Evolutionary conservation across 495 filamentous ascomycete genomes (phyloP), one percentile per base, ranked within the genome.

Genomic region (Podospora didyma): DNA sequence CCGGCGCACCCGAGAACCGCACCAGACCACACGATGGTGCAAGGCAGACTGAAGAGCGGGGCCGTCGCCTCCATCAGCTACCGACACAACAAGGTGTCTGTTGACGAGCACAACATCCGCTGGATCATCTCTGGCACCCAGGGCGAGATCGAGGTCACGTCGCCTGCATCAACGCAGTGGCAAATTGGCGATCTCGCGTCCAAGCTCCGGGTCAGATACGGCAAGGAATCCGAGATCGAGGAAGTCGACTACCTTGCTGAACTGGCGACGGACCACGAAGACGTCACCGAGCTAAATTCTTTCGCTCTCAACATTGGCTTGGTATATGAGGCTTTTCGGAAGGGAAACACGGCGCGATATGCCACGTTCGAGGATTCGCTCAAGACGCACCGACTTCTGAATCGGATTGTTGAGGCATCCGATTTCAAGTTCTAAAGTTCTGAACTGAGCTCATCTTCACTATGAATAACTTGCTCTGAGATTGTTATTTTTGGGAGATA

Each of bases 121-220:
- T 81, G 77, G 79, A 57, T 65, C 21, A 77, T 81, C 51, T 68
- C 69, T 21, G 79, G 76, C 45, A 68, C 69, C 2, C 69, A 78
- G 46, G 78, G 79, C 7, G 73, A 78, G 62, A 70, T 79, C 22
- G 68, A 66, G 45, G 49, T 80, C 42, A 66, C 65, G 17, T 51
- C 56, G 7, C 49, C 56, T 14, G 31, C 31, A 11, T 16, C 19
- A 12, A 14, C 46, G 19, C 45, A 56, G 28, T 56, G 53, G 53
- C 53, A 56, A 28, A 17, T 26, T 11, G 45, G 44, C 12, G 2
- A 41, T 16, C 45, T 46, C 19, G 14, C 19, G 17, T 5, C 23
- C 16, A 56, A 41, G 41, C 26, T 56, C 31, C 22, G 3, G 12
- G 31, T 56, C 7, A 39, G 31, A 20, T 7, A 41, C 0, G 53